Evolutionary conservation across 352 stramenopile species (phyloP), one percentile per base, ranked within the genome.

Genomic region (Pythium coloratum): DNA sequence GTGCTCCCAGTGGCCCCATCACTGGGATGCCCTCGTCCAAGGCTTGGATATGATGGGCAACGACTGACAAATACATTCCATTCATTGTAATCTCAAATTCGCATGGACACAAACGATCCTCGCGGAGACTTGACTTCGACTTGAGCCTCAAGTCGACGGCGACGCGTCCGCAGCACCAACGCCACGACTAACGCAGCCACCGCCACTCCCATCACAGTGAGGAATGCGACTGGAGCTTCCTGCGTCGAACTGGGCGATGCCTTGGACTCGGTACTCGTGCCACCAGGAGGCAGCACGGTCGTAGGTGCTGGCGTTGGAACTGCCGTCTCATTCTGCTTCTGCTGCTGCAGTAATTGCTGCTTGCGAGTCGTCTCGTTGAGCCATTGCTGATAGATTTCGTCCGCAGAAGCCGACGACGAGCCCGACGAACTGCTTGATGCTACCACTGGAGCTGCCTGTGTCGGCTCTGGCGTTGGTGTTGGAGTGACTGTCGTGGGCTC

Each of bases 221-320:
- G 24, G 28, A 56, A 38, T 2, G 50, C 50, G 24, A 56, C 34
- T 28, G 50, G 26, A 24, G 26, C 50, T 24, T 33, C 18, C 14
- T 56, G 26, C 26, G 34, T 10, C 26, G 50, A 24, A 14, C 34
- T 56, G 26, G 50, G 3, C 2, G 50, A 40, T 3, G 26, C 13
- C 50, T 28, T 38, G 26, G 50, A 56, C 50, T 56, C 50, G 24
- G 26, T 36, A 38, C 38, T 14, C 12, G 18, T 24, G 7, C 34
- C 50, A 18, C 50, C 50, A 8, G 59, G 55, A 42, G 32, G 66
- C 26, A 20, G 65, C 33, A 26, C 62, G 55, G 28, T 61, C 54
- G 67, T 47, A 18, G 61, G 49, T 5, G 64, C 8, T 69, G 30
- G 70, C 53, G 32, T 59, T 60, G 32, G 59, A 13, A 13, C 34